Evolutionary conservation across 1,284 basidiomycete genomes (phyloP), one percentile per base, ranked within the genome.

Genomic region (Rhodotorula sp.): DNA sequence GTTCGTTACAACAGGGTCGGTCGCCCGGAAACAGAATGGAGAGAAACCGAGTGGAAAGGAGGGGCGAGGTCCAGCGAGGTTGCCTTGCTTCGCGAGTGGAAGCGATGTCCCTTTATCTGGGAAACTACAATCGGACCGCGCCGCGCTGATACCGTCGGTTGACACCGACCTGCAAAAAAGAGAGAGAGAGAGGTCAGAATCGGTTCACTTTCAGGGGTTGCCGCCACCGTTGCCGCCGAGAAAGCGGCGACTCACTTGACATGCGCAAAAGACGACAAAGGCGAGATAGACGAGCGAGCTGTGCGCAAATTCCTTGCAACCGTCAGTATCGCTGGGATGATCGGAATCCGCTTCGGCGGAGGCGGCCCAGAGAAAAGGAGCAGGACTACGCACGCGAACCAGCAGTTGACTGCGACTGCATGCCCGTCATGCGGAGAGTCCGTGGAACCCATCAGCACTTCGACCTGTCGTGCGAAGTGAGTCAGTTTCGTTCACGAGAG

Each of bases 361-460:
- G 37, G 54, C 12, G 12, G 29, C 29, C n/a, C 4, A 0, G 66
- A 26, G 26, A 15, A n/a, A 30, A 60, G n/a, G 30, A 37, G 26
- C 22, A 57, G 20, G 17, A 3, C 17, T 12, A 58, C 62, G 48
- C 15, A 68, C 66, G 71, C 71, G 49, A 69, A 61, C 48, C 67
- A 74, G 62, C 69, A 74, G 45, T 69, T 68, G 54, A 69, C 54
- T 1, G 72, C 72, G 26, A 69, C 64, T 8, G 64, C 64, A n/a
- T 71, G 69, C 0, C 67, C 58, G 51, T 74, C 70, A 6, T 63
- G 30, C 5, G 69, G 69, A 18, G 64, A 69, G 30, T 70, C 67
- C 8, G 67, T 69, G 3, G 60, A 64, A 1, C 72, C 69, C 17
- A 66, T 69, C 22, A 74, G 49, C 1, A 74, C 72, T n/a, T 74